Evolutionary conservation across 129 eudicot species (phyloP).

Genomic region (Flaveria linearis): DNA sequence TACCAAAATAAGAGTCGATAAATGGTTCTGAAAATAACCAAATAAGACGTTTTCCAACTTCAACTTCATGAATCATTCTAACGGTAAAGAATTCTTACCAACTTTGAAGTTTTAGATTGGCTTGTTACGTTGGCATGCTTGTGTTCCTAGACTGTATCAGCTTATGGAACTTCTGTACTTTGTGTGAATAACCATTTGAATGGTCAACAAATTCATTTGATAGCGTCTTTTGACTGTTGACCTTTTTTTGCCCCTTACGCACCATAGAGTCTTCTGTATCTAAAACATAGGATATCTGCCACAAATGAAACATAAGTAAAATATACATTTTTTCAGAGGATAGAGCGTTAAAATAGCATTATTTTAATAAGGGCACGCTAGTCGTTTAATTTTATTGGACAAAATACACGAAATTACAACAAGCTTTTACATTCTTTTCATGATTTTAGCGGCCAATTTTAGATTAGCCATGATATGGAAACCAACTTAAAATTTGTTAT

Average conservation of each 20-base stretch:
- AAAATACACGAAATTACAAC: background rate
- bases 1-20: background rate
- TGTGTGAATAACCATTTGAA: slow-evolving; percentile 37
- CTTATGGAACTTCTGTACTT: slow-evolving; percentile 45
- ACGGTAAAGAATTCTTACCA: background rate
- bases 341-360: background rate
- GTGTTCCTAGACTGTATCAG: slow-evolving; percentile 45
- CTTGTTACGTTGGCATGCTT: slow-evolving; percentile 14
- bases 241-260: slow-evolving; percentile 47
- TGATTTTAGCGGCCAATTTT: background rate
- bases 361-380: background rate
- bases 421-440: background rate
- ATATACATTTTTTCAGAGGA: background rate
- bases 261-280: slow-evolving; percentile 84
- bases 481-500: background rate
- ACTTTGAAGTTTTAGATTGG: slow-evolving; percentile 1
- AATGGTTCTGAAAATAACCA: background rate
- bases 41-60: background rate
- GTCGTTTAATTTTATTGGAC: background rate
- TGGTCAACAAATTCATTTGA: slow-evolving; percentile 31
- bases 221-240: slow-evolving; percentile 24
- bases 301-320: slow-evolving; percentile 14
- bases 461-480: background rate
- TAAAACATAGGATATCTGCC: slow-evolving; percentile 72
- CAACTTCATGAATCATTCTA: background rate